A percentile compares a stretch with the other conserved stretches of the same genome.
These are phyloP conservation scores for Trifolium pratense DNA, from an alignment of 306 rosid genomes.

Conservation along the genomic window DNA sequence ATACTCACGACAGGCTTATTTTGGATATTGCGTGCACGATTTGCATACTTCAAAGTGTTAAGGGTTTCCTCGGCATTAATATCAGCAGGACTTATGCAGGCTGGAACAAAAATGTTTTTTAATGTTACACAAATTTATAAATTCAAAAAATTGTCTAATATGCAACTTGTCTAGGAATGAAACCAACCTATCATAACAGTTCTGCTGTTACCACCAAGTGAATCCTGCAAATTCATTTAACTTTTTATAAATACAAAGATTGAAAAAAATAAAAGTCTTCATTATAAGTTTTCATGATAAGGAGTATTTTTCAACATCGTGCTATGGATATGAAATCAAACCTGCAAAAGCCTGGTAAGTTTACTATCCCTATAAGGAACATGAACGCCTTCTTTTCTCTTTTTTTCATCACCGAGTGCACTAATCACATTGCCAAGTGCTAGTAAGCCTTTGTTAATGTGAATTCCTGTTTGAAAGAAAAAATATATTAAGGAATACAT, in stretches of 20 bases:
- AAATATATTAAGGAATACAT: slow-evolving; percentile 31
- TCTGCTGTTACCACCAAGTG: slow-evolving; percentile 98
- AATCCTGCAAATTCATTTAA: slow-evolving; percentile 73
- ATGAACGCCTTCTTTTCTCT: slow-evolving; percentile 90
- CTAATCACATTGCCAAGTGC: slow-evolving; percentile 98
- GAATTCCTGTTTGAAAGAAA: slow-evolving; percentile 72
- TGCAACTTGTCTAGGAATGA: slow-evolving; percentile 9
- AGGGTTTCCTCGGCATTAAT: slow-evolving; percentile 98
- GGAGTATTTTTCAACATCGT: slow-evolving; percentile 16
- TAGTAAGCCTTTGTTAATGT: slow-evolving; percentile 92
- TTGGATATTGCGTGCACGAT: slow-evolving; percentile 94
- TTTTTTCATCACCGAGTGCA: slow-evolving; percentile 98
- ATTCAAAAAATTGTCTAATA: slow-evolving; percentile 23
- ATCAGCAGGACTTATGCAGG: slow-evolving; percentile 98
- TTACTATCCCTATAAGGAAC: slow-evolving; percentile 97
- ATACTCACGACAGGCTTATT: slow-evolving; percentile 91
- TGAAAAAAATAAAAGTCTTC: not conserved
- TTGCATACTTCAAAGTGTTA: slow-evolving; percentile 94
- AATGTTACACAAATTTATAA: slow-evolving; percentile 33
- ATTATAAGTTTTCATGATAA: no score
- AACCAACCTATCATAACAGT: slow-evolving; percentile 94
- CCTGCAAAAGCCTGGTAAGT: slow-evolving; percentile 97
- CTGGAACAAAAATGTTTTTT: slow-evolving; percentile 47
- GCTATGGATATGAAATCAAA: slow-evolving; percentile 41
- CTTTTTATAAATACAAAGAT: slow-evolving; percentile 29